These are phyloP conservation scores for Picea abies DNA, from an alignment of 83 land plant species.

Conservation along the genomic window DNA sequence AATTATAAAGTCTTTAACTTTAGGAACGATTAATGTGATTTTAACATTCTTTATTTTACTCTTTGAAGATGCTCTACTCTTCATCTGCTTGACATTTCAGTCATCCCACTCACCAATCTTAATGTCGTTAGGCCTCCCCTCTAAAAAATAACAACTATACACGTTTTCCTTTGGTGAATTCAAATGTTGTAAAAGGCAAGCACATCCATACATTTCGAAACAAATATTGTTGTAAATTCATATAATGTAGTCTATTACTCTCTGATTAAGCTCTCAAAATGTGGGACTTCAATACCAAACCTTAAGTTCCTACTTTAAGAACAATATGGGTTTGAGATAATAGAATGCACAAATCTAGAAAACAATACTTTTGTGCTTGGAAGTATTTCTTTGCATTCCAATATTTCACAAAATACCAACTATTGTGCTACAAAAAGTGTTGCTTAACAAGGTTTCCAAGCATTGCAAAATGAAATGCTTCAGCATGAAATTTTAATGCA, in stretches of 20 bases:
- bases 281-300: neutral
- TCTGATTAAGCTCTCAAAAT: neutral
- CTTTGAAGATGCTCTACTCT: too few relatives aligned
- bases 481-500: neutral
- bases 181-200: too few relatives aligned
- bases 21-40: too few relatives aligned
- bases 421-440: neutral
- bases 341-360: neutral
- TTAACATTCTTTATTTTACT: too few relatives aligned
- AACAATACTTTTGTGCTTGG: neutral
- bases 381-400: neutral
- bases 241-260: neutral
- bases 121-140: too few relatives aligned
- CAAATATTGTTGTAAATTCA: too few relatives aligned
- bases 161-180: too few relatives aligned
- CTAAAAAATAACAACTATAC: too few relatives aligned
- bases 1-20: too few relatives aligned
- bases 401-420: neutral
- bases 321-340: neutral
- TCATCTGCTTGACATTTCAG: too few relatives aligned
- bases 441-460: neutral
- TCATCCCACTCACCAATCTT: too few relatives aligned
- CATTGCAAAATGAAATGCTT: neutral
- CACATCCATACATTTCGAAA: too few relatives aligned
- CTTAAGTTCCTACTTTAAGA: neutral